These are phyloP conservation scores for Macrolepiota dolichaula DNA, from an alignment of 768 basidiomycete species.

Conservation along the genomic window DNA sequence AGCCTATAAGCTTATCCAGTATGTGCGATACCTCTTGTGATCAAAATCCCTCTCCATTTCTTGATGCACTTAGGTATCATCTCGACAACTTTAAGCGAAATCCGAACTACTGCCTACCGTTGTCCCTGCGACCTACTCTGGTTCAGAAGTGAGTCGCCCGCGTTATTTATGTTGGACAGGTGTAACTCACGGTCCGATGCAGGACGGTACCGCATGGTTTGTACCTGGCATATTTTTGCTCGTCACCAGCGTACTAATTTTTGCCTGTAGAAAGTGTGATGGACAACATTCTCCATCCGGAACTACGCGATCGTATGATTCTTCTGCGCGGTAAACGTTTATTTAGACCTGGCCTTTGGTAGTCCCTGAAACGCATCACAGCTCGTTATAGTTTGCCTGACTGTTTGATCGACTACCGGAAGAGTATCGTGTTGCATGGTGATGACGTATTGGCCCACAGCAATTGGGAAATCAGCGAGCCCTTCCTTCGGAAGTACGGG, in stretches of 20 bases:
- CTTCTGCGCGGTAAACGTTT: constrained; percentile 67
- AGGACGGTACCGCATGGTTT: constrained; percentile 84
- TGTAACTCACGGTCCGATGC: constrained; percentile 15
- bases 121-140: constrained; percentile 83
- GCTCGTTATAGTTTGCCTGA: constrained; percentile 80
- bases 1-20: constrained; percentile 82
- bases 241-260: constrained; percentile 6
- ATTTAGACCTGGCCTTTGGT: not conserved
- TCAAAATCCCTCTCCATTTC: not conserved
- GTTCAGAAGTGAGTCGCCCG: constrained; percentile 63
- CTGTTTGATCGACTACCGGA: constrained; percentile 71
- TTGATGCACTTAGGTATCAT: constrained; percentile 61
- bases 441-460: constrained; percentile 87
- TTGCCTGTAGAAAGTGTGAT: constrained; percentile 73
- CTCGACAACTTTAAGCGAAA: constrained; percentile 88
- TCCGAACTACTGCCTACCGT: constrained; percentile 81
- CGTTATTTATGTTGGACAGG: not conserved
- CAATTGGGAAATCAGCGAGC: constrained; percentile 88
- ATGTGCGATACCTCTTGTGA: constrained; percentile 20
- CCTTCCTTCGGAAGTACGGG: constrained; percentile 83
- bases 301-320: constrained; percentile 89
- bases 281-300: constrained; percentile 85
- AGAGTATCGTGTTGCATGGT: constrained; percentile 73
- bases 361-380: constrained; percentile 21
- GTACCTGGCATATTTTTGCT: constrained; percentile 17